These are phyloP conservation scores for Dianthus caryophyllus DNA, from an alignment of 148 eudicot genomes.

Conservation along the genomic window DNA sequence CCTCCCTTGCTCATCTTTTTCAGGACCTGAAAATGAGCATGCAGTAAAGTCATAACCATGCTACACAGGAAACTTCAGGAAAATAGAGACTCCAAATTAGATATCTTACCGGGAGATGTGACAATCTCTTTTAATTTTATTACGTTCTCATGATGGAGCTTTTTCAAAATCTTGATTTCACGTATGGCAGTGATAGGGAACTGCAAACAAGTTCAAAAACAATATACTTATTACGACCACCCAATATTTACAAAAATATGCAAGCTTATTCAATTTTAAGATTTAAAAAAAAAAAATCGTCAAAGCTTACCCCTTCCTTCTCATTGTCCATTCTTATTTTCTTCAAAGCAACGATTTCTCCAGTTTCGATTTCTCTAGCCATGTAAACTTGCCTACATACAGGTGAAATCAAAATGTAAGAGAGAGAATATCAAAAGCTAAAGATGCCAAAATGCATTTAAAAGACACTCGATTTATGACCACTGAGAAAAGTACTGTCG, in stretches of 20 bases:
- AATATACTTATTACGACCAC: background rate
- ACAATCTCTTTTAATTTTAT: conserved; percentile 55
- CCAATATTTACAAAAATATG: background rate
- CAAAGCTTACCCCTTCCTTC: conserved; percentile 71
- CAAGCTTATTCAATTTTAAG: background rate
- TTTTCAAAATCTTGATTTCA: conserved; percentile 53
- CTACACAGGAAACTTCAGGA: background rate
- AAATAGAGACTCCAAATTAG: background rate
- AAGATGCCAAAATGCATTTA: background rate
- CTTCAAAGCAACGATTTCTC: conserved; percentile 82
- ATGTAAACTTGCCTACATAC: conserved; percentile 72
- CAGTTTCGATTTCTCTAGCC: conserved; percentile 74
- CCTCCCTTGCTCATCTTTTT: conserved; percentile 28
- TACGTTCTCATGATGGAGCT: conserved; percentile 52
- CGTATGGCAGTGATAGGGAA: conserved; percentile 53
- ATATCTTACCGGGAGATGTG: conserved; percentile 47
- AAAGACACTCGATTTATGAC: background rate
- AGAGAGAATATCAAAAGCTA: background rate
- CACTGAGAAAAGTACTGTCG: background rate
- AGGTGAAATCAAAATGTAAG: background rate
- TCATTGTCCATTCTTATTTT: conserved; percentile 89
- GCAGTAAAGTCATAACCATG: background rate
- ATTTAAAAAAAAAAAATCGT: background rate
- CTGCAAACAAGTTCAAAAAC: conserved; percentile 23
- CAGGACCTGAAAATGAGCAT: conserved; percentile 21